Base-by-base conservation (phyloP, 805 yeast genomes). In the Ogataea ramenticola region DNA sequence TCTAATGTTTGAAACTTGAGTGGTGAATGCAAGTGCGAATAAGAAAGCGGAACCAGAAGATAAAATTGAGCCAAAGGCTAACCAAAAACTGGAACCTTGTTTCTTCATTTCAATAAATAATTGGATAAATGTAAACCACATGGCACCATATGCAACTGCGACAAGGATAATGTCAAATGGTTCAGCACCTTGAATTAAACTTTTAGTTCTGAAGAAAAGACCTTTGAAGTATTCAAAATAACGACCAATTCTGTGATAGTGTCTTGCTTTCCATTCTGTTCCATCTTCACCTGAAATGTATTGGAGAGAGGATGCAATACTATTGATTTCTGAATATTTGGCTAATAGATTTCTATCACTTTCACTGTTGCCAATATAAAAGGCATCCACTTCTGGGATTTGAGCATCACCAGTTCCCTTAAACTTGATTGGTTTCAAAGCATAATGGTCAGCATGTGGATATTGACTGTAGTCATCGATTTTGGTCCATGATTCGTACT, bases 71-170 rank as follows among this genome's bases (percentile, higher is more conserved):
- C 95, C 78, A 52, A 86, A 74, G 10, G 85, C 91, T 43, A 93
- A 72, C 95, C 96, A 88, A 55, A 87, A 82, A 53, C 78, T 84
- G 27, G 97, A 87, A 26, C 96, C 96, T 26, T 82, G 67, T 42
- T 72, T 67, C 51, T 67, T 68, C 93, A 91, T 82, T 52, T 87
- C 89, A 46, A 77, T 55, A 54, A 86, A 90, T 27, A 91, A 74
- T 47, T 80, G 79, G 47, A 77, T 65, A 52, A 91, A 75, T 11
- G 96, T 86, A 63, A 85, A 81, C 73, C 86, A 72, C 96, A 90
- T 89, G 40, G 95, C 95, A 24, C 78, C 54, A 62, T 91, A 91
- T 2, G 96, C 97, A 41, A 81, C 60, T 2, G 86, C 72, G 41
- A 93, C 82, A 46, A 90, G 71, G 14, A 80, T 79, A 34, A 90